These are phyloP conservation scores for Blastobotrys illinoisensis DNA, from an alignment of 1,139 yeast species.

Conservation along the genomic window DNA sequence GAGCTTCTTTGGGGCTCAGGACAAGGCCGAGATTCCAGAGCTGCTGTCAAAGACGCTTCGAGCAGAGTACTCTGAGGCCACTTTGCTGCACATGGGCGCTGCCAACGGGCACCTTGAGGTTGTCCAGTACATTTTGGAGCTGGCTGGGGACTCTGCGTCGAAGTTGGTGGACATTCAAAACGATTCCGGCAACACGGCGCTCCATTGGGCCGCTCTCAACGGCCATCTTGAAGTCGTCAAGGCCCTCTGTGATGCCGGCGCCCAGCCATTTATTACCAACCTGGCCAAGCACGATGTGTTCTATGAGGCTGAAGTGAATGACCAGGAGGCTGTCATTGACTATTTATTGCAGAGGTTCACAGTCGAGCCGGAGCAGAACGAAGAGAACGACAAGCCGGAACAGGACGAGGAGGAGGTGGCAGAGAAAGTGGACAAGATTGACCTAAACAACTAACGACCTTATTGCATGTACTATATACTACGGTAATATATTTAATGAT, in stretches of 20 bases:
- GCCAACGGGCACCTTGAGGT: conserved; percentile 87
- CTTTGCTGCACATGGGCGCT: conserved; percentile 90
- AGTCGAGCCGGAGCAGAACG: conserved; percentile 56
- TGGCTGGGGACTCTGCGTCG: conserved; percentile 31
- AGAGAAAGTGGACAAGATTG: conserved; percentile 8
- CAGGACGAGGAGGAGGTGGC: conserved; percentile 9
- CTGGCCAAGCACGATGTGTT: conserved; percentile 74
- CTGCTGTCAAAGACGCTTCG: conserved; percentile 34
- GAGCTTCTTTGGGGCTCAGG: conserved; percentile 45
- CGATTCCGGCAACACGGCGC: conserved; percentile 83
- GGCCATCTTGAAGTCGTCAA: conserved; percentile 75
- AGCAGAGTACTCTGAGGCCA: conserved; percentile 60
- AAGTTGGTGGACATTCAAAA: conserved; percentile 45
- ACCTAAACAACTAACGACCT: conserved; percentile 2
- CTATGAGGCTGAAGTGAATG: conserved; percentile 79
- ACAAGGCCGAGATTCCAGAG: conserved; percentile 16
- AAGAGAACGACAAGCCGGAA: conserved; percentile 14
- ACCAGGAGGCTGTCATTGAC: conserved; percentile 37
- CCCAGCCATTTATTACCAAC: conserved; percentile 78
- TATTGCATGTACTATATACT: not conserved
- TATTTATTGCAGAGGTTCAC: conserved; percentile 70
- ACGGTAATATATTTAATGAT: not conserved
- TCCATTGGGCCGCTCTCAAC: conserved; percentile 92
- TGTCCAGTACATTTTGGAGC: conserved; percentile 52
- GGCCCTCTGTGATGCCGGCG: conserved; percentile 66